These are phyloP conservation scores for Solanum stenotomum DNA, from an alignment of 257 asterid species.

Conservation along the genomic window DNA sequence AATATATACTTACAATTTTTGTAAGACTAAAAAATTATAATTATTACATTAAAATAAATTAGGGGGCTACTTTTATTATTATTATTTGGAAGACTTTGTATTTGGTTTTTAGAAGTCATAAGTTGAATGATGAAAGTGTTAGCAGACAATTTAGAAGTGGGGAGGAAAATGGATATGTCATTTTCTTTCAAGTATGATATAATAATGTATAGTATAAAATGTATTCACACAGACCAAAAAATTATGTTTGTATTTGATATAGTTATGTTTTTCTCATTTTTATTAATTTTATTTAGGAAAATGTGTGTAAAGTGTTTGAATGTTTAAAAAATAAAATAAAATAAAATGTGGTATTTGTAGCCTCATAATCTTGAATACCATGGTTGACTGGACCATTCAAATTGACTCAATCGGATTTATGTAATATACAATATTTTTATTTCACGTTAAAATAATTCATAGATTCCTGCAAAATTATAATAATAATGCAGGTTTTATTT, in stretches of 20 bases:
- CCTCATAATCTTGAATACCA: constrained; percentile 5
- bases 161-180: neutral
- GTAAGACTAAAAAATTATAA: neutral
- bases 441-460: neutral
- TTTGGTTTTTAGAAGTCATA: neutral
- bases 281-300: neutral
- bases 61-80: neutral
- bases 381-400: constrained; percentile 12
- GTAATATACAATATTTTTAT: neutral
- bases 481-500: neutral
- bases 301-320: neutral
- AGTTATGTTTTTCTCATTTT: neutral
- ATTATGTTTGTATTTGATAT: neutral
- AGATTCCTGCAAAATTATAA: neutral
- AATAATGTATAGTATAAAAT: neutral
- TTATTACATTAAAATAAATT: neutral
- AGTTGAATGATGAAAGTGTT: constrained; percentile 8
- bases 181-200: neutral
- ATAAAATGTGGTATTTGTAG: constrained; percentile 16
- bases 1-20: neutral
- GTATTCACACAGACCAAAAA: neutral
- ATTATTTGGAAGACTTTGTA: constrained; percentile 13
- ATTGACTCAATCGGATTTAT: neutral
- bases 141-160: constrained; percentile 23
- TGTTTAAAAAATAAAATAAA: neutral